phyloP scores from a whole-genome alignment of 768 basidiomycete genomes.

The Clathrus columnatus region DNA sequence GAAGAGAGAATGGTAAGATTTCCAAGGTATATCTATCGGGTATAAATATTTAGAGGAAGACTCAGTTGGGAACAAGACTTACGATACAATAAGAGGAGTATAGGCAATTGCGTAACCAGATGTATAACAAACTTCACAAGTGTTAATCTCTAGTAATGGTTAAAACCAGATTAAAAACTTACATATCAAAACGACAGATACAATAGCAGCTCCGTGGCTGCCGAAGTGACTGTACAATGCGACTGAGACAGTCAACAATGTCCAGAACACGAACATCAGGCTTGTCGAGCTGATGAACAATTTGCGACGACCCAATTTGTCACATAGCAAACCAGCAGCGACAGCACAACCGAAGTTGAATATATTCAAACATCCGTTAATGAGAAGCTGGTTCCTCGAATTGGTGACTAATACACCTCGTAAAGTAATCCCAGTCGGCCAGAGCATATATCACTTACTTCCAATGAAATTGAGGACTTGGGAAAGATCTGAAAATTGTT shows the following conservation, averaged over 20 bases:
- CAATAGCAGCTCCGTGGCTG: constrained; percentile 7
- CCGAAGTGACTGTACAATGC: constrained; percentile 22
- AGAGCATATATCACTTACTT: constrained; percentile 19
- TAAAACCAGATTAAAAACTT: background rate
- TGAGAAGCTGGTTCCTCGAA: constrained; percentile 36
- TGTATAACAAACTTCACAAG: background rate
- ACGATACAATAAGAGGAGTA: constrained; percentile 33
- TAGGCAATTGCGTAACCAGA: constrained; percentile 22
- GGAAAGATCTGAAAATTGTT: constrained; percentile 31
- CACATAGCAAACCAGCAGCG: constrained; percentile 38
- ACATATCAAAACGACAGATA: constrained; percentile 3
- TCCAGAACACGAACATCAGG: constrained; percentile 34
- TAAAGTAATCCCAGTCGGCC: background rate
- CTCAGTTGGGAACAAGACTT: constrained; percentile 9
- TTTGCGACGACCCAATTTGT: constrained; percentile 39
- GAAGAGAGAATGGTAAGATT: constrained; percentile 32
- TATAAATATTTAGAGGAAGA: background rate
- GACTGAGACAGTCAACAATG: constrained; percentile 29
- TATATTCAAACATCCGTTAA: constrained; percentile 48
- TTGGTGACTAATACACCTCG: constrained; percentile 35
- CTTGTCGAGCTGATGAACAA: constrained; percentile 40
- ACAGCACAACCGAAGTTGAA: constrained; percentile 49
- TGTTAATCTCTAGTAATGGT: background rate
- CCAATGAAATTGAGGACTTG: constrained; percentile 44
- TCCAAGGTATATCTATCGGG: constrained; percentile 29